Evolutionary conservation across 805 yeast genomes (phyloP).

Genomic region (Candida schatavii): DNA sequence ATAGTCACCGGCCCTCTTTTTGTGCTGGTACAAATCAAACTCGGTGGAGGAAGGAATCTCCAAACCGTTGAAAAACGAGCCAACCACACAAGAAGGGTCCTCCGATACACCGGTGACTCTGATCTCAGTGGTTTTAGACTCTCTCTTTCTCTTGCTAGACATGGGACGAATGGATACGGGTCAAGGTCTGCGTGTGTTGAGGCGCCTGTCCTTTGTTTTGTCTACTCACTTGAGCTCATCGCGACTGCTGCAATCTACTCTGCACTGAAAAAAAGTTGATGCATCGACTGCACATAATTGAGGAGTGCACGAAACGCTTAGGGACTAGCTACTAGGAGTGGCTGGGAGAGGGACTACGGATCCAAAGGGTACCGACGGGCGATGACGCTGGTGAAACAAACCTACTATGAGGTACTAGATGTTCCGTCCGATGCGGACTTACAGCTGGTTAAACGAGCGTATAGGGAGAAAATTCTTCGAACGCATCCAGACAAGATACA

Average conservation of each 20-base stretch:
- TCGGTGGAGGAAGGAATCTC: slow-evolving; percentile 54
- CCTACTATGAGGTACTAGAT: slow-evolving; percentile 61
- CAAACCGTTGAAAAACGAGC: slow-evolving; percentile 80
- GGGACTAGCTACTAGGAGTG: too few relatives aligned
- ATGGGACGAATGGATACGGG: slow-evolving; percentile 5
- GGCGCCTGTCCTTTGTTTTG: too few relatives aligned
- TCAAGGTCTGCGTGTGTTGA: slow-evolving; percentile 1
- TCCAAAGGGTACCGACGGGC: too few relatives aligned
- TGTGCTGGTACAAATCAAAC: slow-evolving; percentile 62
- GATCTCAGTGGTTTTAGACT: slow-evolving; percentile 39
- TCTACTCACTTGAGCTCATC: too few relatives aligned
- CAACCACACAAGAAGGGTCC: slow-evolving; percentile 51
- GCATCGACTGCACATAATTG: too few relatives aligned
- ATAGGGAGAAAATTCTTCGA: slow-evolving; percentile 53
- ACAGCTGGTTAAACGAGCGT: slow-evolving; percentile 57
- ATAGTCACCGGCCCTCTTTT: slow-evolving; percentile 40
- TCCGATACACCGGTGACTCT: slow-evolving; percentile 38
- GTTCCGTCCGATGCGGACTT: slow-evolving; percentile 36
- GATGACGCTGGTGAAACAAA: not conserved
- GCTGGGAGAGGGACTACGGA: too few relatives aligned
- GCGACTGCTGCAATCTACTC: too few relatives aligned
- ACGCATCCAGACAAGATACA: slow-evolving; percentile 77
- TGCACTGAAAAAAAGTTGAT: too few relatives aligned
- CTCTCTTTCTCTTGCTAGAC: slow-evolving; percentile 28
- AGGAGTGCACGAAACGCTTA: too few relatives aligned